Evolutionary conservation across 495 filamentous ascomycete species (phyloP), one percentile per base, ranked within the genome.

Genomic region (Cudoniella acicularis): DNA sequence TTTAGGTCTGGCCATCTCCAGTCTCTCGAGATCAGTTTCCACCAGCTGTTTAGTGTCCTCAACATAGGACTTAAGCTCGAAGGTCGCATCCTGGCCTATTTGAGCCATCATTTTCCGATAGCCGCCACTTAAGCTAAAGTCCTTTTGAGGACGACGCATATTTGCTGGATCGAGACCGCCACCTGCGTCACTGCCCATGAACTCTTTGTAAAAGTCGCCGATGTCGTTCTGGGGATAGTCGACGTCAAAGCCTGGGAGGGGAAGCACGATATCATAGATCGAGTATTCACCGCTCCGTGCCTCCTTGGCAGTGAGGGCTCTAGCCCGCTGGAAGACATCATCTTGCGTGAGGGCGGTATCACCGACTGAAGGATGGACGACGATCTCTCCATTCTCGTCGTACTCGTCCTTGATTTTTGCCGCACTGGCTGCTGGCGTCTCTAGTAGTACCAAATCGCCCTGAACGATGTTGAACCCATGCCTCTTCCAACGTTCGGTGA

Each of bases 231-330:
- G 68, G 1, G 94, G 94, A 67, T 98, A 98, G 8, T 87, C 69
- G 26, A 97, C 82, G 63, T 96, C 92, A 72, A 82, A 98, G 26
- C 94, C 94, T 3, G 95, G 93, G 11, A 87, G 85, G n/a, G 94
- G 92, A 2, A 98, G 79, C n/a, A 98, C 93, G 54, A 98, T 67
- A 66, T 98, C 94, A 65, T 88, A 92, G 63, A 98, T 88, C 25
- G 76, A 81, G 69, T 88, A 96, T 56, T 86, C 83, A 10, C 89
- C 89, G 64, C 84, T 90, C 36, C 77, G 82, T n/a, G 84, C 87
- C 68, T 98, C 95, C 30, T 87, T 84, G 24, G 83, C 81, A 0
- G 85, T 86, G 11, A 98, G 67, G 9, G 84, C 73, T 11, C 91
- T 84, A n/a, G 90, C 92, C 18, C 88, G 88, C 11, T 83, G 78